Base-by-base conservation (phyloP, 192 early-diverging fungal species). In the Rhizophagus clarus region DNA sequence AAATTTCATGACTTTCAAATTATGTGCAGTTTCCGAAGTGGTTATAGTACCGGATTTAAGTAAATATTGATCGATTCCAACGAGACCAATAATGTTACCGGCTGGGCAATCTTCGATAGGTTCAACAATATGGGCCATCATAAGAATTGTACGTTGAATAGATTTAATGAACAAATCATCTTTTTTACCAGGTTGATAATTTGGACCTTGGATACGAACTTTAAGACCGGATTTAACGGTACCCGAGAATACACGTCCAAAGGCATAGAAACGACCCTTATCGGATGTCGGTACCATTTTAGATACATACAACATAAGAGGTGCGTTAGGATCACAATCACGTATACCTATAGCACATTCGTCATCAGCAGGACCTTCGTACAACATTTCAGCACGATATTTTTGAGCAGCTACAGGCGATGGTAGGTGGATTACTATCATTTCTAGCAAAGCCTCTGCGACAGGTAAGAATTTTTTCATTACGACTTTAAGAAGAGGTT, bases 1-100 rank as follows among this genome's bases (percentile, higher is more conserved):
- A 94, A 98, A 99, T 92, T 97, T 97, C 98, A 99, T 98, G 89
- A 98, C 96, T 90, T 93, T 95, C 90, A 98, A 86, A 93, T 98
- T 98, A 93, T 99, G 94, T 69, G 97, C 96, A 81, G 89, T 88
- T 64, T 97, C 97, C 37, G 90, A 93, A 79, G 98, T 98, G 81
- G 96, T 96, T 32, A 80, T 80, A 2, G 79, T 80, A 64, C 71
- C 98, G 78, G 97, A 97, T 92, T 99, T 99, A 88, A 98, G 93
- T 91, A 99, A 90, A 93, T 95, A 99, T 91, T 98, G 96, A 88
- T 99, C 98, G 80, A 99, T 92, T 91, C 98, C 98, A 84, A 98
- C 96, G 82, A 99, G 94, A 91, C 96, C 96, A 77, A 98, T 85
- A 85, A 98, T 97, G 92, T 99, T 99, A 91, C 98, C 98, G 83